These are phyloP conservation scores for Nemania sp. DNA, from an alignment of 2,329 filamentous ascomycete genomes.

Conservation along the genomic window DNA sequence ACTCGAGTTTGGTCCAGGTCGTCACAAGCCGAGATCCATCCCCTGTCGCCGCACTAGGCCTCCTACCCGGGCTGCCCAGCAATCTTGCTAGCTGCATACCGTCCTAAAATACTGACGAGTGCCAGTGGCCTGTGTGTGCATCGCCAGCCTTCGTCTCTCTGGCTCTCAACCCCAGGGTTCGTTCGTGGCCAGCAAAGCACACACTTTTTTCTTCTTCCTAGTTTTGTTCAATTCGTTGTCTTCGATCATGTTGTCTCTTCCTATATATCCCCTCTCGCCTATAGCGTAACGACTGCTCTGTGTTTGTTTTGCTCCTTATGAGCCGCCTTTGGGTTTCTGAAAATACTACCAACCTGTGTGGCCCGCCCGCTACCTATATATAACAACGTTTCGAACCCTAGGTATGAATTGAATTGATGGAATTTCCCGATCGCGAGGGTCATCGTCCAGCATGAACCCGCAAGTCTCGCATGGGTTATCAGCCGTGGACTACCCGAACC, in stretches of 20 bases:
- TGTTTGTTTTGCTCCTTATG: conserved; percentile 12
- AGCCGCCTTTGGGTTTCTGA: conserved; percentile 3
- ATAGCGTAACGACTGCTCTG: conserved; percentile 11
- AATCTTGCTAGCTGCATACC: conserved; percentile 15
- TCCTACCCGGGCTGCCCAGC: neutral
- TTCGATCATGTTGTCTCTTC: conserved; percentile 21
- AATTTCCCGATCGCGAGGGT: conserved; percentile 28
- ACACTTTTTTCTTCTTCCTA: too few species aligned
- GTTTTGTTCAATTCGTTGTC: neutral
- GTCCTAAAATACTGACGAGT: conserved; percentile 13
- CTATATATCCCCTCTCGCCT: conserved; percentile 4
- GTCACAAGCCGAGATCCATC: conserved; percentile 10
- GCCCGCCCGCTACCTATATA: too few species aligned
- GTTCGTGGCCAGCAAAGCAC: too few species aligned
- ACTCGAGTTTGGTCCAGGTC: conserved; percentile 17
- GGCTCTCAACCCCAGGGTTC: conserved; percentile 3
- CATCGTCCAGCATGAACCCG: conserved; percentile 31
- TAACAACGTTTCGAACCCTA: neutral
- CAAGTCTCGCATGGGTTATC: conserved; percentile 25
- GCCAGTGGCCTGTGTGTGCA: conserved; percentile 5
- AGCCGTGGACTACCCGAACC: conserved; percentile 42
- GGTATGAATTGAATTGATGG: conserved; percentile 35
- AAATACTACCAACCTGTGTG: too few species aligned
- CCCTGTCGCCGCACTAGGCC: conserved; percentile 17
- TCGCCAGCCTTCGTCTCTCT: neutral